Evolutionary conservation across 768 basidiomycete species (phyloP).

Genomic region (Tricholoma furcatifolium): DNA sequence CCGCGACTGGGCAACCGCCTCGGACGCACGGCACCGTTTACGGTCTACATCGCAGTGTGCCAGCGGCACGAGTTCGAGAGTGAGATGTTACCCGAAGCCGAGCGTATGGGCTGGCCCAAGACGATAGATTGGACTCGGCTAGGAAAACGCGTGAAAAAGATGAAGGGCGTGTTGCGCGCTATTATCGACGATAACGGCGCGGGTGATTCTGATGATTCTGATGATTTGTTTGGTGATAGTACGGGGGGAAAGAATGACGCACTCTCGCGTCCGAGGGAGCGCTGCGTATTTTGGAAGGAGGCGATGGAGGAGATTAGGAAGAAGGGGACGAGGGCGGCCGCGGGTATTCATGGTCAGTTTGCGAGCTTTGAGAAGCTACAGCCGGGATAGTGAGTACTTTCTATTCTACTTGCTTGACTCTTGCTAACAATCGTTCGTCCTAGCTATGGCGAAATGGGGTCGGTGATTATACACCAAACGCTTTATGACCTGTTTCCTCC

Average conservation of each 20-base stretch:
- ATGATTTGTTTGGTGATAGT: slow-evolving; percentile 15
- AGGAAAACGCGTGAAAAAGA: slow-evolving; percentile 48
- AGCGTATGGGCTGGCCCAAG: slow-evolving; percentile 74
- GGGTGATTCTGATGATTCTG: background rate
- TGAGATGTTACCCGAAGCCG: slow-evolving; percentile 69
- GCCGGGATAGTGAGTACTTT: slow-evolving; percentile 77
- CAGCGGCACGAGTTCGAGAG: slow-evolving; percentile 80
- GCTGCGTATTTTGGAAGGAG: slow-evolving; percentile 67
- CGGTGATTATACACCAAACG: slow-evolving; percentile 75
- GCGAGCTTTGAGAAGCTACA: slow-evolving; percentile 78
- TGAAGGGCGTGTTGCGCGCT: slow-evolving; percentile 44
- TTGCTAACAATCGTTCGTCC: background rate
- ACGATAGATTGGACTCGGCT: slow-evolving; percentile 63
- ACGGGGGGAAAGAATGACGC: slow-evolving; percentile 21
- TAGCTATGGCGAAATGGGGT: slow-evolving; percentile 87
- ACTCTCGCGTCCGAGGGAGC: slow-evolving; percentile 31
- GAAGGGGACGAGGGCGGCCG: slow-evolving; percentile 64
- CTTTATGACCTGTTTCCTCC: slow-evolving; percentile 76
- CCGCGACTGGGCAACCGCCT: slow-evolving; percentile 68
- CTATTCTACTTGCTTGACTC: background rate
- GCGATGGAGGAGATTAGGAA: slow-evolving; percentile 58
- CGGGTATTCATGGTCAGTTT: slow-evolving; percentile 73
- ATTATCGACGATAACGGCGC: slow-evolving; percentile 49
- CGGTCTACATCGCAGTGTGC: slow-evolving; percentile 65
- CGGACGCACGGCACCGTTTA: slow-evolving; percentile 56